Evolutionary conservation across 176 grass and related monocot genomes (phyloP), one percentile per base, ranked within the genome.

Genomic region (Zoysia pacifica): DNA sequence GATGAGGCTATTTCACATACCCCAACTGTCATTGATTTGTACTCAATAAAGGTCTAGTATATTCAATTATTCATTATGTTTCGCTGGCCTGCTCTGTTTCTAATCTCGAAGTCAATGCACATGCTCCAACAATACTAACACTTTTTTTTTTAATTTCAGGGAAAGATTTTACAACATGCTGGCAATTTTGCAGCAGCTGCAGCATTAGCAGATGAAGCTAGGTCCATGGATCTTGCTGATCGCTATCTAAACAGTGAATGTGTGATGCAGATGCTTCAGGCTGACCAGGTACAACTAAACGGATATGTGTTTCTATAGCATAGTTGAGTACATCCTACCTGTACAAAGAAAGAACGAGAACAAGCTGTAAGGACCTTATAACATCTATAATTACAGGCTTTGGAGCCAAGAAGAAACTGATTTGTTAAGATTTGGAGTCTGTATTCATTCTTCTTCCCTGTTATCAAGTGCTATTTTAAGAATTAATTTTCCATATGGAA

Each of bases 11-110:
- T 99, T 82, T 84, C 83, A 6, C 93, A 99, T 74, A 99, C 93
- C 12, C 97, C 93, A 72, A 99, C 97, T 83, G 90, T 93, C 20
- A 99, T 95, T 79, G 97, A 99, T 91, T 96, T 99, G n/a, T 99
- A 99, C 66, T 99, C 97, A 47, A 83, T 86, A 65, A 99, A 99
- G 97, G 88, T 99, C 19, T 46, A 50, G 28, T 28, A 28, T 28
- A 28, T 28, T 28, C 28, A 28, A 28, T 28, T 28, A 28, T 28
- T 48, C 41, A 58, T 35, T 72, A 49, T 59, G 15, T 5, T 65
- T 73, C 58, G 10, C 65, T 84, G 56, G 12, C 40, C n/a, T 79
- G 9, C 65, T 80, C 79, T 37, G 28, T 68, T 75, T 28, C 43
- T 49, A 73, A 77, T 71, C 61, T 83, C 51, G 48, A 37, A 65